phyloP scores from a whole-genome alignment of 2,329 filamentous ascomycete genomes.

The Zymoseptoria crescenta region DNA sequence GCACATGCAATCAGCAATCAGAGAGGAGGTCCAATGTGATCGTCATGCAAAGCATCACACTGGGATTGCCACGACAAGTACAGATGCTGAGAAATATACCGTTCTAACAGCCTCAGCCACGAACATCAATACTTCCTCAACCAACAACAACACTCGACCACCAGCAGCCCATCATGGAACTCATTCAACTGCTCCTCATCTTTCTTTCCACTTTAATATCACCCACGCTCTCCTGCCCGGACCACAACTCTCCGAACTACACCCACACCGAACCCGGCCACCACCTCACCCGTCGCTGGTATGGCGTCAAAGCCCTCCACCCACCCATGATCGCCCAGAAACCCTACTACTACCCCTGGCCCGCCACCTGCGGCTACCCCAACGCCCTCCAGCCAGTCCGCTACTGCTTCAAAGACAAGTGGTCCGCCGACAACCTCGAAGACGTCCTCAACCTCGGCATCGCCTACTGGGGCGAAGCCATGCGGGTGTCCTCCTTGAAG shows the following conservation, averaged over 20 bases:
- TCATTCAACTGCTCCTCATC: background rate
- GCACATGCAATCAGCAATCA: too few species aligned
- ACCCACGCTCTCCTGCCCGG: background rate
- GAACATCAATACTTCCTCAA: background rate
- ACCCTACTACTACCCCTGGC: slow-evolving; percentile 14
- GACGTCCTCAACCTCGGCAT: slow-evolving; percentile 10
- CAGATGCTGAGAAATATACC: background rate
- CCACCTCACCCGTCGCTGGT: slow-evolving; percentile 9
- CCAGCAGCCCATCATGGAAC: background rate
- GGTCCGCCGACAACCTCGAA: slow-evolving; percentile 14
- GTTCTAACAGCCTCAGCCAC: background rate
- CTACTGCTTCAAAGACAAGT: slow-evolving; percentile 16
- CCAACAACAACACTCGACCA: background rate
- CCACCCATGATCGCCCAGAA: background rate
- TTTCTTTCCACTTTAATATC: background rate
- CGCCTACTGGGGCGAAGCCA: slow-evolving; percentile 14
- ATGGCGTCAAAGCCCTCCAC: slow-evolving; percentile 4
- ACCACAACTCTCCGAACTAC: background rate
- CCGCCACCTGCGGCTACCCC: slow-evolving; percentile 6
- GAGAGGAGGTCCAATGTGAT: too few species aligned
- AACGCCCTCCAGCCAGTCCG: slow-evolving; percentile 8
- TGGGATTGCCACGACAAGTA: too few species aligned
- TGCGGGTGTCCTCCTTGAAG: slow-evolving; percentile 5
- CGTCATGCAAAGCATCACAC: too few species aligned
- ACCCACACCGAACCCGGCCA: background rate